These are phyloP conservation scores for thale cress (Arabidopsis thaliana) DNA, from an alignment of 345 rosid genomes.

Conservation along the genomic window TAIR10.1 NC_003076.8:24589501-24590000, in stretches of 20 bases:
- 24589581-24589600: slow-evolving; percentile 41
- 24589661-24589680: slow-evolving; percentile 9
- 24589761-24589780: slow-evolving; percentile 19
- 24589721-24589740: slow-evolving; percentile 29
- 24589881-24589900: neutral
- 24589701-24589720: neutral
- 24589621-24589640: slow-evolving; percentile 41
- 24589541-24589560: slow-evolving; percentile 45
- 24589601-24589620: slow-evolving; percentile 40
- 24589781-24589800: slow-evolving; percentile 1
- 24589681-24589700: neutral
- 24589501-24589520: slow-evolving; percentile 6
- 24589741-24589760: slow-evolving; percentile 24
- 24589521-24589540: slow-evolving; percentile 13
- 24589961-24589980: neutral
- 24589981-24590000: neutral
- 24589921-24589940: neutral
- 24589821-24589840: neutral
- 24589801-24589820: neutral
- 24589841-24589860: neutral
- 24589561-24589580: slow-evolving; percentile 45
- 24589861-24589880: neutral
- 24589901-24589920: too few species aligned
- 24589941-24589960: slow-evolving; percentile 14
- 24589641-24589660: slow-evolving; percentile 29